phyloP scores from a whole-genome alignment of 768 basidiomycete species.

The Mycena leptocephala region DNA sequence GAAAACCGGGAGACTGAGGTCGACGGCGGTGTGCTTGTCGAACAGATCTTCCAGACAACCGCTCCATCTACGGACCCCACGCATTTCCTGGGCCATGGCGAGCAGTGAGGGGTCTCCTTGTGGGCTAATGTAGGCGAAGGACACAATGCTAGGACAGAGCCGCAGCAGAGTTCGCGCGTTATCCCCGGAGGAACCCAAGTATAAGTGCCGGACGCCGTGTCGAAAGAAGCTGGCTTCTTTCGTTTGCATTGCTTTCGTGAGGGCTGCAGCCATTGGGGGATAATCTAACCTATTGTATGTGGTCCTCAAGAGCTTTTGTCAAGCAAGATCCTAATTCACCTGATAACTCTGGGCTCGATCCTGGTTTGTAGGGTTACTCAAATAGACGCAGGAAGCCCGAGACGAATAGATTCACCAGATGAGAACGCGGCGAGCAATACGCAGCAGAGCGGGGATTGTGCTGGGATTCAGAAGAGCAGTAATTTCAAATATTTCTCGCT shows the following conservation, averaged over 20 bases:
- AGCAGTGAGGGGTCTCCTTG: background rate
- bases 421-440: constrained; percentile 10
- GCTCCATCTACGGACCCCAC: constrained; percentile 2
- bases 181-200: background rate
- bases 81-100: background rate
- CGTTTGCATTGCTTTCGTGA: background rate
- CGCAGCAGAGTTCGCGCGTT: background rate
- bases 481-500: constrained; percentile 13
- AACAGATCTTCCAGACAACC: constrained; percentile 11
- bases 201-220: constrained; percentile 10
- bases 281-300: no score
- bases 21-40: background rate
- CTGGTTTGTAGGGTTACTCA: background rate
- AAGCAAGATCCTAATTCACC: no score
- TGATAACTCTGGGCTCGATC: constrained; percentile 25
- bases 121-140: background rate
- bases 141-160: constrained; percentile 3
- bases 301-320: no score
- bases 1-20: constrained; percentile 1
- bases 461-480: background rate
- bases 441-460: background rate
- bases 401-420: background rate
- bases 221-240: constrained; percentile 26
- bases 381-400: background rate
- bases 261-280: background rate